Evolutionary conservation across 108 stramenopile genomes (phyloP), one percentile per base, ranked within the genome.

Genomic region (Fistulifera solaris): DNA sequence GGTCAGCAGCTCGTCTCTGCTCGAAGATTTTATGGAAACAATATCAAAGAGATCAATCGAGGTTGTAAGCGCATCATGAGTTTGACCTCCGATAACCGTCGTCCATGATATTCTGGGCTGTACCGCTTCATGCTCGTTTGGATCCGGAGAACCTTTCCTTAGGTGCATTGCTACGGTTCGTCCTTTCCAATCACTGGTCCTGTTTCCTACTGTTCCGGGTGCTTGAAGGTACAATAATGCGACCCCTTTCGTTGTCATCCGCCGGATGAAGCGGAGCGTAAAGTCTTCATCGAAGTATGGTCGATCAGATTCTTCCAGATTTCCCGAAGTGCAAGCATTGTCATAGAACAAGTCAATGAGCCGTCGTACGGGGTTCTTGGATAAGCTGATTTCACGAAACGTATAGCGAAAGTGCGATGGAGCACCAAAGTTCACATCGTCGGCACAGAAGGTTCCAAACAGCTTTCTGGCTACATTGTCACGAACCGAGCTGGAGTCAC

Each of bases 81-180:
- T 56, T 15, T 58, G 56, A 14, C 76, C 76, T 25, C 71, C 72
- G 6, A 53, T 65, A 55, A 85, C 19, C 0, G 65, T 68, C 0
- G 78, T 63, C 87, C 87, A 89, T 54, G 67, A 70, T 25, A 89
- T 27, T 3, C 42, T 67, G n/a, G 87, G 87, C 38, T 68, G 72
- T 16, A 59, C 18, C 3, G 40, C 1, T 7, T 27, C 23, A 21
- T 21, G 23, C 19, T 48, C 26, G 10, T 23, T 49, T 25, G 27
- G 13, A 16, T 45, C n/a, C 22, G 42, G 17, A 1, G 26, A 24
- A 14, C 58, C 58, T 25, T 21, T 10, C 27, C 3, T 28, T 16
- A 59, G n/a, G 7, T 4, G 14, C 47, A 59, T 39, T 8, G 25
- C 26, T 13, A 59, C 48, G 25, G 28, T 27, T 14, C 48, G 23